These are phyloP conservation scores for Cenococcum geophilum DNA, from an alignment of 495 filamentous ascomycete genomes.

Conservation along the genomic window DNA sequence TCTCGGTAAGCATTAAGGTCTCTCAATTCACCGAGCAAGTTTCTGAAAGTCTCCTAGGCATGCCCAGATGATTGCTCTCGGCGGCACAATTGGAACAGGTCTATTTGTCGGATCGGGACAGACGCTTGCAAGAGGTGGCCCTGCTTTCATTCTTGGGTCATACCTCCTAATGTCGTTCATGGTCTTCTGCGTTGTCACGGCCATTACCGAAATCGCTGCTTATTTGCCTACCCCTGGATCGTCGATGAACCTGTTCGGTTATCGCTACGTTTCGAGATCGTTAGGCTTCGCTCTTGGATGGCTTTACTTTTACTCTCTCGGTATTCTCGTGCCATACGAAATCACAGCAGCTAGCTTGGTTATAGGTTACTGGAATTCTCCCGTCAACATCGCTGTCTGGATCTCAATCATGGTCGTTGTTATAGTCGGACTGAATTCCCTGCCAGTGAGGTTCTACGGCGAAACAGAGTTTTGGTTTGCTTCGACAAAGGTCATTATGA, in stretches of 20 bases:
- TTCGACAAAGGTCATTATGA: slow-evolving; percentile 57
- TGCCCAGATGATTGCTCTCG: slow-evolving; percentile 36
- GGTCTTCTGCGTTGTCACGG: slow-evolving; percentile 35
- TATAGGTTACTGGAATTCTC: slow-evolving; percentile 52
- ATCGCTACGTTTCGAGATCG: slow-evolving; percentile 47
- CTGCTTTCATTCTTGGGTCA: slow-evolving; percentile 54
- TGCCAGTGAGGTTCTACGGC: slow-evolving; percentile 44
- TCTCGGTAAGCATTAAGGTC: slow-evolving; percentile 13
- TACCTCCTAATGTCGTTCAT: slow-evolving; percentile 34
- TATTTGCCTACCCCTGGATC: slow-evolving; percentile 40
- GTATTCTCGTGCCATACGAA: slow-evolving; percentile 36
- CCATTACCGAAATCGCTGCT: slow-evolving; percentile 38
- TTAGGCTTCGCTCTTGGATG: slow-evolving; percentile 46
- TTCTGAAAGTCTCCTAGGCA: slow-evolving; percentile 14
- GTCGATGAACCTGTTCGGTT: slow-evolving; percentile 41
- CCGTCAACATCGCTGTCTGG: slow-evolving; percentile 54
- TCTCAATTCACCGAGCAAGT: neutral
- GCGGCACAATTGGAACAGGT: slow-evolving; percentile 45
- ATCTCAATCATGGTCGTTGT: slow-evolving; percentile 48
- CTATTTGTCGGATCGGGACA: slow-evolving; percentile 58
- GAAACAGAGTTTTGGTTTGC: slow-evolving; percentile 58
- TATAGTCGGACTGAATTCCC: slow-evolving; percentile 32
- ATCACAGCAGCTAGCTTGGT: slow-evolving; percentile 40
- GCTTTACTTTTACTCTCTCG: slow-evolving; percentile 41
- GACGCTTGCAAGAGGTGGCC: slow-evolving; percentile 54